Base-by-base conservation (phyloP, 768 basidiomycete genomes). In the Kwoniella bestiolae region DNA sequence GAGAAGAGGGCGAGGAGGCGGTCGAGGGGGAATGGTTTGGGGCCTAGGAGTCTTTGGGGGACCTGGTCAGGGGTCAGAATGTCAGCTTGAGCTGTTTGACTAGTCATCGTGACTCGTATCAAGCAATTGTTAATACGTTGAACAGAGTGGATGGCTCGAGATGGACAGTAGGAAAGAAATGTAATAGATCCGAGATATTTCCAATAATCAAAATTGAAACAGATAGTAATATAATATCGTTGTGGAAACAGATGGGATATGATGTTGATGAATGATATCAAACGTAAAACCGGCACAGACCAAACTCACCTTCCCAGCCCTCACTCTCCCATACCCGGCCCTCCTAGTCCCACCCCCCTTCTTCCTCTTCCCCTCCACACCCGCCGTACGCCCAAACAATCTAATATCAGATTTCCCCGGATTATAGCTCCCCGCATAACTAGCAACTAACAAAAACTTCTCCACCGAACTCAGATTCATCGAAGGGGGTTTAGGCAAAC, bases 341-440 rank as follows among this genome's bases (percentile, higher is more conserved):
- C 88, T 50, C 82, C 70, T 67, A 23, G 66, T 74, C 35, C 73
- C 81, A 34, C 74, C 72, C 12, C 69, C 77, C 65, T 64, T 67
- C 53, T 67, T 65, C 70, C 74, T 65, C 83, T 80, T 67, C 86
- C 84, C 79, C 84, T 83, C 73, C 85, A 86, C 63, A 86, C 86
- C 76, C 28, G 86, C 64, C 0, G 87, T 89, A 14, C 92, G 79
- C 3, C 90, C 89, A 80, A 96, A 92, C 86, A 95, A 88, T 38
- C 90, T 84, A 68, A 91, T 35, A 79, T 94, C 93, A 8, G 87
- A 88, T 73, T 87, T 89, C 0, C 88, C 80, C 2, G 93, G 92
- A 73, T 95, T 96, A 45, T 89, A 90, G 45, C 91, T 91, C 5
- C 92, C 91, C 44, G 93, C 81, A 74, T 88, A 95, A 1, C 88